Evolutionary conservation across 148 eudicot genomes (phyloP), one percentile per base, ranked within the genome.

Genomic region (Chenopodium berlandieri): DNA sequence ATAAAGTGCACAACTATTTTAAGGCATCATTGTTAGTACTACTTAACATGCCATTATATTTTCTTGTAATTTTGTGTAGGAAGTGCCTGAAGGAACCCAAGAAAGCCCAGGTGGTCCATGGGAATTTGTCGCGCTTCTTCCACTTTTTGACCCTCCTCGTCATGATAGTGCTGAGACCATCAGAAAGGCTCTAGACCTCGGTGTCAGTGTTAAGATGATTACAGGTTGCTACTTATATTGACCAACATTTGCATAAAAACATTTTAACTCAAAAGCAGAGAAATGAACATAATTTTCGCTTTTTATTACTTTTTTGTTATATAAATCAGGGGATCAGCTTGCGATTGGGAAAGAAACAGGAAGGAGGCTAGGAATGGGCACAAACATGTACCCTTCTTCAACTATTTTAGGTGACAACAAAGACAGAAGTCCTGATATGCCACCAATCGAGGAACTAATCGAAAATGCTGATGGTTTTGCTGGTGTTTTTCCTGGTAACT

Each of bases 131-230:
- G 98, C 91, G 17, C 90, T 94, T 77, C 83, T 94, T 46, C 98
- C 98, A 63, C 94, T 94, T 30, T 94, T 94, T 75, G 98, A 94
- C 86, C 98, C 98, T 75, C 98, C 98, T 73, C 92, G 98, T 6
- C 95, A 94, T 86, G 97, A 94, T 80, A 94, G 97, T 88, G 97
- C 95, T 20, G 97, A 94, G 71, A 94, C 98, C 44, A 94, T 94
- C 70, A 83, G 78, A 48, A 89, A 91, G 73, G 98, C 98, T 65
- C 82, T 94, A 47, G 90, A 88, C 31, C 96, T 94, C 50, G 98
- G 98, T 78, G 98, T 91, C 68, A 94, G 93, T 63, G 96, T 94
- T 23, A 94, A 94, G 85, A 94, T 94, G 98, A 94, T 94, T 73
- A 94, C 98, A 83, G 97, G 97, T 91, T 50, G 16, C 46, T 25